These are phyloP conservation scores for Myxozyma geophila DNA, from an alignment of 805 yeast genomes.

Conservation along the genomic window DNA sequence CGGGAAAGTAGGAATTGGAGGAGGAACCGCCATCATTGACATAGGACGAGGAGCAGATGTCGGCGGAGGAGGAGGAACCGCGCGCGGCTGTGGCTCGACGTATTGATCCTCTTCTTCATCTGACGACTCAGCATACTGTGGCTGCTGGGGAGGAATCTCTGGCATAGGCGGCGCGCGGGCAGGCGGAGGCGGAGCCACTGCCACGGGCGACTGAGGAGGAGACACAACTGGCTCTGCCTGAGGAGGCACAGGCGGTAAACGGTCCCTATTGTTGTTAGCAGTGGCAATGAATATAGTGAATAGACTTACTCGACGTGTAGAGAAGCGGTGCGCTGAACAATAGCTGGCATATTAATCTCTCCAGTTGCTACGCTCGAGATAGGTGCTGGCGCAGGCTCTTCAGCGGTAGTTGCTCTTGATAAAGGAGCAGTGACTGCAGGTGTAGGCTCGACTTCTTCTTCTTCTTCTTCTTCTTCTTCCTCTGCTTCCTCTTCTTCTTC, in stretches of 20 bases:
- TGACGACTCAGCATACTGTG: conserved; percentile 9
- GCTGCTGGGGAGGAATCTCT: neutral
- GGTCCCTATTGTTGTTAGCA: neutral
- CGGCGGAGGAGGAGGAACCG: conserved; percentile 36
- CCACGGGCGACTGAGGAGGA: conserved; percentile 3
- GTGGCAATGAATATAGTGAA: neutral
- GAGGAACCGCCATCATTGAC: conserved; percentile 22
- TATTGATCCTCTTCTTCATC: conserved; percentile 18
- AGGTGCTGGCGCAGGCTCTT: neutral
- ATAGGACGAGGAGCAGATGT: conserved; percentile 24
- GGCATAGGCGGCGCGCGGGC: conserved; percentile 2
- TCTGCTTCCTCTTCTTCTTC: conserved; percentile 9
- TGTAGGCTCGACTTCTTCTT: neutral
- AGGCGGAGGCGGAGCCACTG: conserved; percentile 5
- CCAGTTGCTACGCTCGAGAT: conserved; percentile 2
- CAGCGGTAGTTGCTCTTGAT: neutral
- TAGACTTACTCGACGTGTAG: neutral
- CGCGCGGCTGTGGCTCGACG: conserved; percentile 5
- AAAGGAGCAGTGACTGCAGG: neutral
- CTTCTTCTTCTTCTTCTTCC: conserved; percentile 10
- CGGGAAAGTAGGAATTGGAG: conserved; percentile 25
- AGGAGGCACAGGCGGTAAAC: neutral
- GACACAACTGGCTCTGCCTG: neutral
- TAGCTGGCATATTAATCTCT: neutral
- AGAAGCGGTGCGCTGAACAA: conserved; percentile 9